phyloP scores from a whole-genome alignment of 2,329 filamentous ascomycete genomes.

The Scedosporium aurantiacum region DNA sequence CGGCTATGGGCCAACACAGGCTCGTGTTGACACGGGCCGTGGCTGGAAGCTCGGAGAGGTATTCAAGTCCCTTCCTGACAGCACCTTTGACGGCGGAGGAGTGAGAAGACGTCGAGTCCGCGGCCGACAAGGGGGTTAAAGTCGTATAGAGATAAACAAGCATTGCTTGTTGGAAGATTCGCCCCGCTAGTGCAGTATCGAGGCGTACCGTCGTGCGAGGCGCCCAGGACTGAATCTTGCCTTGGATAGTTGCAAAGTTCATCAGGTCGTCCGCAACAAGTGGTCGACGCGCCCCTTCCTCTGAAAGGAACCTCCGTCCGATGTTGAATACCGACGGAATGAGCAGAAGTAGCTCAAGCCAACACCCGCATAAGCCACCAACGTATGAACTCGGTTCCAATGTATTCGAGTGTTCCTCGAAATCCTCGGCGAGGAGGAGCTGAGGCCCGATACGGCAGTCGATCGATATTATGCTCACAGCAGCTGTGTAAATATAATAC shows the following conservation, averaged over 20 bases:
- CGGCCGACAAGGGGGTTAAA: not conserved
- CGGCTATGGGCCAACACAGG: slow-evolving; percentile 26
- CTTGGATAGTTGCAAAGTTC: slow-evolving; percentile 30
- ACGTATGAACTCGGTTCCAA: slow-evolving; percentile 19
- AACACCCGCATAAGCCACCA: slow-evolving; percentile 27
- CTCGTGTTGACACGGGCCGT: slow-evolving; percentile 26
- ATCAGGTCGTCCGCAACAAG: slow-evolving; percentile 29
- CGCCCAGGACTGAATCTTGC: slow-evolving; percentile 27
- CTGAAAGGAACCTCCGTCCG: slow-evolving; percentile 23
- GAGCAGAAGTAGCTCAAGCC: slow-evolving; percentile 25
- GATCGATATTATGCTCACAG: slow-evolving; percentile 35
- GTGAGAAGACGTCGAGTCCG: not conserved
- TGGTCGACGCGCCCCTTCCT: slow-evolving; percentile 14
- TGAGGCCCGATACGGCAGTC: slow-evolving; percentile 18
- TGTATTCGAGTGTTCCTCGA: slow-evolving; percentile 18
- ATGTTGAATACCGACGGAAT: slow-evolving; percentile 30
- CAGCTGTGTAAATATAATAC: slow-evolving; percentile 35
- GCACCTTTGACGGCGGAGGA: slow-evolving; percentile 10
- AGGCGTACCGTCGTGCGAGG: slow-evolving; percentile 22
- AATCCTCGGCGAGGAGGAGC: slow-evolving; percentile 19
- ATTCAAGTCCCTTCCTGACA: slow-evolving; percentile 18
- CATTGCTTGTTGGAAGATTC: slow-evolving; percentile 33
- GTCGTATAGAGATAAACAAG: slow-evolving; percentile 26
- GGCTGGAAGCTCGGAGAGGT: slow-evolving; percentile 21
- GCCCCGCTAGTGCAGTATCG: slow-evolving; percentile 27